A percentile compares a stretch with the other conserved stretches of the same genome.
These are phyloP conservation scores for Sechiopsis laciniata DNA, from an alignment of 306 rosid species.

Conservation along the genomic window DNA sequence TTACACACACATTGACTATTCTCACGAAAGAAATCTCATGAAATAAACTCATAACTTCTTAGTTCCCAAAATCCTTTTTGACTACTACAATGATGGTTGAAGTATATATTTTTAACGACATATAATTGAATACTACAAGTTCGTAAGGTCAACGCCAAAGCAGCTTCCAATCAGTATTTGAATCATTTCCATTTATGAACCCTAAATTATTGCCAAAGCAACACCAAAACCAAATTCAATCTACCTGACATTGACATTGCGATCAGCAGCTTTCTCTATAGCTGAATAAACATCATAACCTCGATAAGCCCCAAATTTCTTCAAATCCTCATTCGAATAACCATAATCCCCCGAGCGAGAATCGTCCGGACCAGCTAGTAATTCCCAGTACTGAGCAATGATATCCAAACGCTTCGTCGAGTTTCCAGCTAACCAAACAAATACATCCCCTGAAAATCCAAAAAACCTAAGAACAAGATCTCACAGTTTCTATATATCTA, in stretches of 20 bases:
- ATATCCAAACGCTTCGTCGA: slow-evolving; percentile 60
- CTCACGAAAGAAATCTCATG: too few relatives aligned
- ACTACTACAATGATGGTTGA: too few relatives aligned
- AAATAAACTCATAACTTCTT: too few relatives aligned
- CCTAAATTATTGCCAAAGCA: neutral
- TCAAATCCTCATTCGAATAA: slow-evolving; percentile 51
- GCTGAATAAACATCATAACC: slow-evolving; percentile 64
- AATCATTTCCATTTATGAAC: neutral
- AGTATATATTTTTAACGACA: neutral
- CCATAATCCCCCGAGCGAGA: slow-evolving; percentile 83
- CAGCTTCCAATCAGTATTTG: neutral
- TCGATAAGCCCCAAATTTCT: slow-evolving; percentile 55
- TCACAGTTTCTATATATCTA: neutral
- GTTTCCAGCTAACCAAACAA: slow-evolving; percentile 73
- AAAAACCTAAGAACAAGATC: neutral
- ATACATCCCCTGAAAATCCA: slow-evolving; percentile 58
- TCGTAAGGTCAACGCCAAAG: neutral
- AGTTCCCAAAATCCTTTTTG: too few relatives aligned
- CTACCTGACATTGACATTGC: slow-evolving; percentile 58
- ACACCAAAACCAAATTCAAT: neutral
- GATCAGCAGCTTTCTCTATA: slow-evolving; percentile 65
- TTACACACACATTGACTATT: too few relatives aligned
- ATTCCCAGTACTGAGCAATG: slow-evolving; percentile 82
- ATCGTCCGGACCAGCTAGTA: slow-evolving; percentile 48
- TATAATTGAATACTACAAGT: neutral